These are phyloP conservation scores for Dendrobium nobile DNA, from an alignment of 106 monocot genomes.

Conservation along the genomic window DNA sequence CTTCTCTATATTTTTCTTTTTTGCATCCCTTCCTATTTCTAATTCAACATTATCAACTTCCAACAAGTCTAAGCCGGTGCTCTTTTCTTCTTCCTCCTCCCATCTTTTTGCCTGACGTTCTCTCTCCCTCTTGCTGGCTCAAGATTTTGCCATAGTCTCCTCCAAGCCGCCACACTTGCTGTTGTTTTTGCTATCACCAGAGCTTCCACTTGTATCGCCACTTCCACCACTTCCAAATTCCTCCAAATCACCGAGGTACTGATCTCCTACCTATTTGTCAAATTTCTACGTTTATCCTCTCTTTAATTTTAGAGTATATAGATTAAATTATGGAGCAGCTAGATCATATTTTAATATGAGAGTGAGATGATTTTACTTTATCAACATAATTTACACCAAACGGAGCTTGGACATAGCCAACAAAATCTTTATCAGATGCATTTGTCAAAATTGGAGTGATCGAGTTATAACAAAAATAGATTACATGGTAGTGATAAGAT, in stretches of 20 bases:
- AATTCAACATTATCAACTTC: too few species aligned
- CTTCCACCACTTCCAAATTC: neutral
- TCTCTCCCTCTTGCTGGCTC: too few species aligned
- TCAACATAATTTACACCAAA: neutral
- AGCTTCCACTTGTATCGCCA: neutral
- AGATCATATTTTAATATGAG: neutral
- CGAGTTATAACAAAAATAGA: neutral
- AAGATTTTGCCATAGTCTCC: too few species aligned
- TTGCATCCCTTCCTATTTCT: too few species aligned
- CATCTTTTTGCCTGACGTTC: too few species aligned
- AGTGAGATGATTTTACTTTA: neutral
- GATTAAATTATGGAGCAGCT: neutral
- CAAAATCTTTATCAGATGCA: neutral
- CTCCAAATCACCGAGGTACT: neutral
- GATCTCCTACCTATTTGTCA: neutral
- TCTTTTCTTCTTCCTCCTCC: too few species aligned
- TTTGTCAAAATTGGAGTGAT: neutral
- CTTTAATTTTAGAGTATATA: neutral
- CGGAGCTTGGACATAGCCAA: neutral
- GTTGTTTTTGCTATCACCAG: neutral
- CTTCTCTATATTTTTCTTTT: too few species aligned
- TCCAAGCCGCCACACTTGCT: too few species aligned
- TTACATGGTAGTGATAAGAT: neutral
- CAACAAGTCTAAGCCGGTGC: too few species aligned
- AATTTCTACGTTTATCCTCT: neutral